Conservation (phyloP, 1,284 basidiomycete genomes). For the Wolfiporia cocos region DNA sequence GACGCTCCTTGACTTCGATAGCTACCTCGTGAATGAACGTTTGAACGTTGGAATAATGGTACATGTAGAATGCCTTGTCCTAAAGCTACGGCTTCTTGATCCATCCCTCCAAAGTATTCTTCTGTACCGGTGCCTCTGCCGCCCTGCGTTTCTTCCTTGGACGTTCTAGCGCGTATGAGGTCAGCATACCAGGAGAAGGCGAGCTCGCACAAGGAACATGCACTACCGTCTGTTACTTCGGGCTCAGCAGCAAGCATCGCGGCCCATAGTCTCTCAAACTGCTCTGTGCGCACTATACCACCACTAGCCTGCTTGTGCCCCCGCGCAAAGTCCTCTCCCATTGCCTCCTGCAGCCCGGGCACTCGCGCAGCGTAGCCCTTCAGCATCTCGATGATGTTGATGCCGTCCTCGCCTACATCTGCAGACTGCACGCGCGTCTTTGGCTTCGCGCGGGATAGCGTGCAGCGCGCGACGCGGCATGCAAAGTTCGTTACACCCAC, state of each 20-base stretch:
- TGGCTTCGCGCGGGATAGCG: constrained; percentile 1
- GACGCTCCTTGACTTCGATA: not conserved
- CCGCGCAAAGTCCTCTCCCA: constrained; percentile 28
- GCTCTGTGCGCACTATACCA: constrained; percentile 22
- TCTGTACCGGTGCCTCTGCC: constrained; percentile 9
- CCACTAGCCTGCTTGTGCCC: constrained; percentile 28
- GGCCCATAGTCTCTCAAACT: constrained; percentile 23
- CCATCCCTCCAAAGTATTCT: constrained; percentile 21
- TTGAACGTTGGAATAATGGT: too few species aligned
- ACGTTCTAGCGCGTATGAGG: not conserved
- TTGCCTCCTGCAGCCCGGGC: constrained; percentile 20
- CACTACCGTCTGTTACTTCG: not conserved
- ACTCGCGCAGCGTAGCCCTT: constrained; percentile 22
- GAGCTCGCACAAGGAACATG: constrained; percentile 5
- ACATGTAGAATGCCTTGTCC: too few species aligned
- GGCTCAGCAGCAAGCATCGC: constrained; percentile 15
- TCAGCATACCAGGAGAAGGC: not conserved
- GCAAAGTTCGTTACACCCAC: constrained; percentile 24
- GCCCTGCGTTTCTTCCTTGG: constrained; percentile 9
- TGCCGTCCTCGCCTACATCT: constrained; percentile 7
- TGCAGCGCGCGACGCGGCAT: constrained; percentile 21
- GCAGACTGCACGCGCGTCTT: not conserved
- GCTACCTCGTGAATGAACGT: not conserved
- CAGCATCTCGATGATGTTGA: constrained; percentile 24
- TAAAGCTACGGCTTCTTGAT: constrained; percentile 8